A percentile compares a stretch with the other conserved stretches of the same genome.
phyloP scores from a whole-genome alignment of 108 stramenopile species.

The Chaetoceros muelleri region DNA sequence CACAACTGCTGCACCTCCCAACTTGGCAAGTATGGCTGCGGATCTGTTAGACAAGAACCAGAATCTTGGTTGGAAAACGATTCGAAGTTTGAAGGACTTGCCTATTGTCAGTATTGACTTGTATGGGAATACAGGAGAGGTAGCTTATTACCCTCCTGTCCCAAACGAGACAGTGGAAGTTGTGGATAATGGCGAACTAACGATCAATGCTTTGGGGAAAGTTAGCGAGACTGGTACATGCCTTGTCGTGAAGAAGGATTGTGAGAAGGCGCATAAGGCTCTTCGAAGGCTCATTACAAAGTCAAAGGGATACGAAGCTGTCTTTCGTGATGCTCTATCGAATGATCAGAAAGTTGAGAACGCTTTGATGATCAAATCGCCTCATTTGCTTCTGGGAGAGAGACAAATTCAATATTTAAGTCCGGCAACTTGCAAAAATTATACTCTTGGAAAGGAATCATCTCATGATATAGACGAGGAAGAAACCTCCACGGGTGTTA shows the following conservation, averaged over 20 bases:
- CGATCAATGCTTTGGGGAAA: conserved; percentile 26
- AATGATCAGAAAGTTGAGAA: conserved; percentile 4
- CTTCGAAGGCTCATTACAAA: conserved; percentile 61
- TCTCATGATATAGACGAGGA: conserved; percentile 20
- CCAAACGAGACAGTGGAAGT: conserved; percentile 26
- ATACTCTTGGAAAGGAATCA: conserved; percentile 34
- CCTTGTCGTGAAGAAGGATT: conserved; percentile 24
- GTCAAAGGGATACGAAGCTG: conserved; percentile 28
- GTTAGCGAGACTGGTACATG: conserved; percentile 16
- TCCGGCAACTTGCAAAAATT: conserved; percentile 16
- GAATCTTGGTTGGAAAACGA: conserved; percentile 36
- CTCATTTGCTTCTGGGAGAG: conserved; percentile 54
- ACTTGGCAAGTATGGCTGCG: conserved; percentile 46
- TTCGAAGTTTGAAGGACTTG: conserved; percentile 32
- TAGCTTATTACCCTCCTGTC: conserved; percentile 59
- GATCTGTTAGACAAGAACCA: conserved; percentile 67
- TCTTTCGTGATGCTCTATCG: conserved; percentile 36
- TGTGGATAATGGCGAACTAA: background rate
- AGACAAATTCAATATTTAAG: conserved; percentile 43
- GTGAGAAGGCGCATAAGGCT: conserved; percentile 54
- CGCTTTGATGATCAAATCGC: conserved; percentile 29
- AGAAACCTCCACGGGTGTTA: conserved; percentile 19
- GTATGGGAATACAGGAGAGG: conserved; percentile 36
- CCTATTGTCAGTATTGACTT: conserved; percentile 73
- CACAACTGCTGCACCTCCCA: conserved; percentile 19